phyloP scores from a whole-genome alignment of 345 rosid species.

The Adansonia digitata region DNA sequence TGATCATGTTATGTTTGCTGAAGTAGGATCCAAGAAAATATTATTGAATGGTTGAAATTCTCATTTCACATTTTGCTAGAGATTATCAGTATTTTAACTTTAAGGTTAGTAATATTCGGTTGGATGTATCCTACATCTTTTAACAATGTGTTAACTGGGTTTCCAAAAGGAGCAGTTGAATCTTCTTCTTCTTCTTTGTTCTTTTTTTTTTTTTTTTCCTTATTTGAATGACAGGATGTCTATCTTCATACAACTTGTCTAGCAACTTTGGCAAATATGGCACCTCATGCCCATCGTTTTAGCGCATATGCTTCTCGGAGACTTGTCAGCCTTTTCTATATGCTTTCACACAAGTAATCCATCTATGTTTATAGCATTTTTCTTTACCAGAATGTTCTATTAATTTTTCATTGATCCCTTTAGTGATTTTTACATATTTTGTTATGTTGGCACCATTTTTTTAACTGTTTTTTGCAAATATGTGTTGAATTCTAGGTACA shows the following conservation, averaged over 20 bases:
- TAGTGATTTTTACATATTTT: slow-evolving; percentile 1
- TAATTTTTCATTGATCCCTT: slow-evolving; percentile 2
- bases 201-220: neutral
- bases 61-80: neutral
- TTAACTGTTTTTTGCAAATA: neutral
- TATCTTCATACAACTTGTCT: slow-evolving; percentile 96
- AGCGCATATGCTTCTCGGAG: slow-evolving; percentile 98
- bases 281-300: slow-evolving; percentile 90
- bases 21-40: neutral
- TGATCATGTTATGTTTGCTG: neutral
- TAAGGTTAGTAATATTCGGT: neutral
- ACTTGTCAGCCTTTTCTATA: slow-evolving; percentile 91
- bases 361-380: slow-evolving; percentile 1
- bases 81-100: no score
- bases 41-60: slow-evolving; percentile 10
- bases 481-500: slow-evolving; percentile 54
- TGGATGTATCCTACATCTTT: neutral
- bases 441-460: neutral
- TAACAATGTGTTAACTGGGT: neutral
- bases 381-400: neutral
- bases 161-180: no score
- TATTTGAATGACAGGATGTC: slow-evolving; percentile 66
- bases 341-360: slow-evolving; percentile 95
- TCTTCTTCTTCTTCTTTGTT: no score
- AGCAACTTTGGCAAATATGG: slow-evolving; percentile 98